Conservation (phyloP, 108 stramenopile species). For the Mayamaea pseudoterrestris region DNA sequence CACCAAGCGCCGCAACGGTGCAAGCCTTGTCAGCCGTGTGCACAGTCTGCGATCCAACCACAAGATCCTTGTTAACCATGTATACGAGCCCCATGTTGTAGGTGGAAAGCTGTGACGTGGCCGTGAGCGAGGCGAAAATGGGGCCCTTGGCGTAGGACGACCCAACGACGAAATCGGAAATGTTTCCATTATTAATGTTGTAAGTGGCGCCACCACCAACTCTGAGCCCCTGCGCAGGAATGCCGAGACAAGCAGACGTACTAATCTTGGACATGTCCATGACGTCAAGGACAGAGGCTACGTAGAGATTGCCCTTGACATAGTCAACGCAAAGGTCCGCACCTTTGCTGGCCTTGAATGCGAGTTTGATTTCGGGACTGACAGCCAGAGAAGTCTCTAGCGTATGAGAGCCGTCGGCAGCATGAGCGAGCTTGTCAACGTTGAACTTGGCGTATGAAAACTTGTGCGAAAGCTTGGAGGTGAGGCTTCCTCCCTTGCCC, state of each 20-base stretch:
- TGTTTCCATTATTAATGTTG: constrained; percentile 58
- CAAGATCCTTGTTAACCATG: constrained; percentile 72
- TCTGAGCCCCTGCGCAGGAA: constrained; percentile 63
- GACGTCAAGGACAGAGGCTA: constrained; percentile 71
- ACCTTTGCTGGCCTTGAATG: constrained; percentile 86
- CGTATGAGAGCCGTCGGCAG: constrained; percentile 71
- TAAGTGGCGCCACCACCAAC: constrained; percentile 79
- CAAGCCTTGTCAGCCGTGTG: constrained; percentile 65
- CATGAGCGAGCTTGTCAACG: constrained; percentile 80
- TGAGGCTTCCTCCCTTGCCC: constrained; percentile 51
- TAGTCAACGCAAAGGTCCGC: constrained; percentile 81
- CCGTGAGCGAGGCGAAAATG: constrained; percentile 61
- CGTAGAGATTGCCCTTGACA: constrained; percentile 62
- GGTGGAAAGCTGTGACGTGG: constrained; percentile 59
- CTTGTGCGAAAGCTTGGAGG: constrained; percentile 80
- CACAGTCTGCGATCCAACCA: constrained; percentile 63
- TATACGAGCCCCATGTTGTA: constrained; percentile 71
- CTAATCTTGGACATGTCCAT: constrained; percentile 70
- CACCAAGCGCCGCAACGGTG: constrained; percentile 58
- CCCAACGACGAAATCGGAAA: constrained; percentile 71
- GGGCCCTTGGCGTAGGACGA: constrained; percentile 71
- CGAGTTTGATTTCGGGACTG: constrained; percentile 61
- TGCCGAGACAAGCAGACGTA: constrained; percentile 65
- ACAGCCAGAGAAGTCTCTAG: constrained; percentile 76
- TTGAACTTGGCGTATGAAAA: constrained; percentile 82